phyloP scores from a whole-genome alignment of 2,329 filamentous ascomycete species.

The Diatrype stigma region DNA sequence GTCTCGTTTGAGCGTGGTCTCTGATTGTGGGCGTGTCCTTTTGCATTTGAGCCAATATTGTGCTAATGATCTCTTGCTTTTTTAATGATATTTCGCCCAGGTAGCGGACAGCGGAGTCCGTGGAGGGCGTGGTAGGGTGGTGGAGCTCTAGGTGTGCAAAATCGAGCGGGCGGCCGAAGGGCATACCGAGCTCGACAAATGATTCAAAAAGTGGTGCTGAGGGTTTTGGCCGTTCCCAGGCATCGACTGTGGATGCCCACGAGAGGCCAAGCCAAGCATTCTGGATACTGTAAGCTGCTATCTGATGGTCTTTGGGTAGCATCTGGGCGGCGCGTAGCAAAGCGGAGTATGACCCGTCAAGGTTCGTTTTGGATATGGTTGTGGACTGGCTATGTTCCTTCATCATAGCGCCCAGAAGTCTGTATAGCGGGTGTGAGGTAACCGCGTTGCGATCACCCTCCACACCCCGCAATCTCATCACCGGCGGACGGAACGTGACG shows the following conservation, averaged over 20 bases:
- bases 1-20: slow-evolving; percentile 3
- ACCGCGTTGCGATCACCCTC: slow-evolving; percentile 12
- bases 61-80: too few relatives aligned
- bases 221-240: slow-evolving; percentile 40
- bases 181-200: slow-evolving; percentile 45
- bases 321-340: slow-evolving; percentile 43
- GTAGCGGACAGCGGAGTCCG: slow-evolving; percentile 42
- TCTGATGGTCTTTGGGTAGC: slow-evolving; percentile 30
- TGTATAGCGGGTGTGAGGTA: slow-evolving; percentile 28
- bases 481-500: slow-evolving; percentile 10
- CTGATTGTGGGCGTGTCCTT: background rate
- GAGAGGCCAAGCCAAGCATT: slow-evolving; percentile 45
- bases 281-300: slow-evolving; percentile 34
- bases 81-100: too few relatives aligned
- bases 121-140: slow-evolving; percentile 48
- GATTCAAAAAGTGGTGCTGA: slow-evolving; percentile 47
- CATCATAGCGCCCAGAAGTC: slow-evolving; percentile 37
- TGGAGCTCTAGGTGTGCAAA: slow-evolving; percentile 51
- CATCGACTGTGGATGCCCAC: slow-evolving; percentile 49
- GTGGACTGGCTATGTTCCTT: slow-evolving; percentile 27
- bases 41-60: slow-evolving; percentile 3
- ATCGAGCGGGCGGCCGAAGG: slow-evolving; percentile 38
- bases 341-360: slow-evolving; percentile 47
- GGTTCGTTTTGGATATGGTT: slow-evolving; percentile 28
- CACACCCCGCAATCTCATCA: slow-evolving; percentile 17